phyloP scores from a whole-genome alignment of 2,329 filamentous ascomycete species.

The Trichoderma aggressivum region DNA sequence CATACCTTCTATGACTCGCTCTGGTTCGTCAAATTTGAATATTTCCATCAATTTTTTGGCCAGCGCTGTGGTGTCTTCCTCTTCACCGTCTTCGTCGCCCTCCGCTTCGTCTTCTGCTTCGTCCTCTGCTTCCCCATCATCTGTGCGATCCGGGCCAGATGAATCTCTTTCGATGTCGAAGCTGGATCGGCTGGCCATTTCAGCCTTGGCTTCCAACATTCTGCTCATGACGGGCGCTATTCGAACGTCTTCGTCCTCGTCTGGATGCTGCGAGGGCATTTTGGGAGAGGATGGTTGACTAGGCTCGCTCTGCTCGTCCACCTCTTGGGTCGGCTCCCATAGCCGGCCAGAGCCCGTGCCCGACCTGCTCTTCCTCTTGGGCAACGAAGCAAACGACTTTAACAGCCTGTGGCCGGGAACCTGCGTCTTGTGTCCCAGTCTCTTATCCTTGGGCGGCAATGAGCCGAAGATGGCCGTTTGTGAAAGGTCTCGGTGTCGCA shows the following conservation, averaged over 20 bases:
- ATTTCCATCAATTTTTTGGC: slow-evolving; percentile 75
- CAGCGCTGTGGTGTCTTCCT: slow-evolving; percentile 55
- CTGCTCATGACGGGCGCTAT: slow-evolving; percentile 71
- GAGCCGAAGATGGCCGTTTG: slow-evolving; percentile 42
- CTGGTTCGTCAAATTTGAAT: slow-evolving; percentile 75
- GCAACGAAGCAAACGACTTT: slow-evolving; percentile 61
- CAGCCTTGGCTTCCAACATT: slow-evolving; percentile 69
- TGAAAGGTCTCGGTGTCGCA: slow-evolving; percentile 39
- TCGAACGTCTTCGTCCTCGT: slow-evolving; percentile 41
- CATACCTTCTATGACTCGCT: slow-evolving; percentile 76
- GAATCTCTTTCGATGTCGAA: slow-evolving; percentile 52
- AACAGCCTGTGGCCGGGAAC: slow-evolving; percentile 64
- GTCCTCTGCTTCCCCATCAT: slow-evolving; percentile 26
- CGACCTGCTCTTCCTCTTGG: slow-evolving; percentile 43
- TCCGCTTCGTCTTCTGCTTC: slow-evolving; percentile 26
- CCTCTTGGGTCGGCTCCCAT: slow-evolving; percentile 36
- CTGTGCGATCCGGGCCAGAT: slow-evolving; percentile 36
- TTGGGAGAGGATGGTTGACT: slow-evolving; percentile 26
- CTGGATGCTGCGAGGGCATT: slow-evolving; percentile 20
- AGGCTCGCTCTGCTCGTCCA: slow-evolving; percentile 29
- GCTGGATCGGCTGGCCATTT: slow-evolving; percentile 57
- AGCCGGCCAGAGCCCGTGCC: slow-evolving; percentile 42
- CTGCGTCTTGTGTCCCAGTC: slow-evolving; percentile 51
- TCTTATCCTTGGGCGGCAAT: slow-evolving; percentile 26
- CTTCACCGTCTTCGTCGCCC: slow-evolving; percentile 34